Evolutionary conservation across 768 basidiomycete species (phyloP), one percentile per base, ranked within the genome.

Genomic region (Boletellus ananas): DNA sequence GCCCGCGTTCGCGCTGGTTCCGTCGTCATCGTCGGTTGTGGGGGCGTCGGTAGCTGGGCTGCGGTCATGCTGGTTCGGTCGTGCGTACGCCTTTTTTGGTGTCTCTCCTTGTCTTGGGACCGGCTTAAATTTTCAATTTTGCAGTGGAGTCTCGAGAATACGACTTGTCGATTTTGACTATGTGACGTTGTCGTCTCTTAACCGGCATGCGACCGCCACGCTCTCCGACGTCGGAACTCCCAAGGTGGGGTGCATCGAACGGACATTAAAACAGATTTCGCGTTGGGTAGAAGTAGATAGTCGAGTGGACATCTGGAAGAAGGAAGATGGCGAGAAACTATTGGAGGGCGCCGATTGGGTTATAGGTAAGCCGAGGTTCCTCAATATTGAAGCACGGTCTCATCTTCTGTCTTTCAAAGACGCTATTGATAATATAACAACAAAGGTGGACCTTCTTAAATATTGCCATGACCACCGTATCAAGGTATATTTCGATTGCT

Each of bases 351-450:
- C 85, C 1, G 93, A 97, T 61, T 99, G 94, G 90, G 95, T 98
- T 18, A 79, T 99, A 56, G 90, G 89, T 89, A 52, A 49, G 79
- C 59, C 17, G n/a, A 7, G 6, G 31, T 43, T 37, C 42, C 31
- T 47, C 23, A 20, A 46, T 10, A 12, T 31, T 48, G 31, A 45
- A 20, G 21, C 49, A 16, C 47, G 37, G 20, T 35, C 34, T 62
- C 35, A 51, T 48, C 36, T 27, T 38, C 41, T 36, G 29, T 55
- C 43, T 46, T 21, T 9, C n/a, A 47, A 59, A 83, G 95, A 99
- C 68, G 94, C 94, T 6, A 99, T 98, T 51, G 95, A 98, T 70
- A 98, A 99, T 63, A 95, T 98, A 54, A 80, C 88, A 41, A 95
- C 95, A 0, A 98, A 99, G 66, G 92, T 96, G 11, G 94, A 98